phyloP scores from a whole-genome alignment of 2,329 filamentous ascomycete genomes.

The Epichloe uncinata region DNA sequence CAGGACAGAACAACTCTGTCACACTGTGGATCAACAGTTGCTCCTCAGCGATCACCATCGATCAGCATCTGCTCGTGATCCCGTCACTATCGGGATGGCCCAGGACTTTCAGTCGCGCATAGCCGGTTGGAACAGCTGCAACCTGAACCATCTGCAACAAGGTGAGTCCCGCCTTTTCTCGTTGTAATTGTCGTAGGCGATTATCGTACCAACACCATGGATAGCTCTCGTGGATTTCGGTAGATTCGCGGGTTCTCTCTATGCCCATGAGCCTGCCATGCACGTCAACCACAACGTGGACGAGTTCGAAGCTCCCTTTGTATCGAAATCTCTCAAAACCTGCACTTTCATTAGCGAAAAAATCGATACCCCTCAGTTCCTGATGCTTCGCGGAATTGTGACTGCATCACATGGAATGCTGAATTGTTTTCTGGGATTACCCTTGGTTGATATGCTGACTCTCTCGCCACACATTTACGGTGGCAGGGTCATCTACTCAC shows the following conservation, averaged over 20 bases:
- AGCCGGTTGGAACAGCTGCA: not conserved
- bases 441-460: not conserved
- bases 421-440: conserved; percentile 1
- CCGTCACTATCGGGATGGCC: not conserved
- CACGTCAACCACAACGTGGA: conserved; percentile 1
- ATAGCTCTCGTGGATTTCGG: conserved; percentile 2
- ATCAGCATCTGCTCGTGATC: not conserved
- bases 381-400: conserved; percentile 2
- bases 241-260: not conserved
- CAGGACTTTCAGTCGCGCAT: not conserved
- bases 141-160: not conserved
- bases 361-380: not conserved
- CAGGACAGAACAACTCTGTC: not conserved
- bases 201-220: not conserved
- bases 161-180: not conserved
- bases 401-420: conserved; percentile 2
- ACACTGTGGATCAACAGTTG: not conserved
- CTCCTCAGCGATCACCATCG: not conserved
- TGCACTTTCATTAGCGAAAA: conserved; percentile 1
- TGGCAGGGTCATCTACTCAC: conserved; percentile 2
- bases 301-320: conserved; percentile 3
- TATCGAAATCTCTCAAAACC: not conserved
- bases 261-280: conserved; percentile 2
- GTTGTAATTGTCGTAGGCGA: not conserved
- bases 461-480: conserved; percentile 5